Base-by-base conservation (phyloP, 2,329 filamentous ascomycete species). In the Nemania diffusa region DNA sequence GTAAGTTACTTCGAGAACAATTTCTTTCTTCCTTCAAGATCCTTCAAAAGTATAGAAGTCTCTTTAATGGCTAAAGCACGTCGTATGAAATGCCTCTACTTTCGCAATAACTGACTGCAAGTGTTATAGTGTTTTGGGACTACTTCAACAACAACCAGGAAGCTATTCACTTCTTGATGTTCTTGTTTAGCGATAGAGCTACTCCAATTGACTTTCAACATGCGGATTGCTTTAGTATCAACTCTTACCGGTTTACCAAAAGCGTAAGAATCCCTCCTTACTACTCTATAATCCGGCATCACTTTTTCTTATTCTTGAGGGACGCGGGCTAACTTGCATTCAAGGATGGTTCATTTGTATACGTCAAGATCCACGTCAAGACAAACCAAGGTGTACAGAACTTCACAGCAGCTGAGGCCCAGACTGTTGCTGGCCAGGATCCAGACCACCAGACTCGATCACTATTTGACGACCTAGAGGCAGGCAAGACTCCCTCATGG, bases 141-240 rank as follows among this genome's bases (percentile, higher is more conserved):
- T 75, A 73, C 62, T 71, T 73, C 66, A 59, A 71, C 8, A 74
- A 78, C 56, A 85, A 85, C 59, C 82, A 80, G 20, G 83, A 86
- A 73, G 79, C 81, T 2, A 81, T 83, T 0, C 85, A 88, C 72
- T 80, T 79, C 11, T 70, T 87, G 53, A 84, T 88, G 82, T 79
- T 82, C 26, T 75, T 88, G 1, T 87, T 88, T 67, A 79, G 82
- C 32, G 77, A 85, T 37, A 80, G 84, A 1, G 83, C 83, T 8
- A 84, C 82, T 2, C 85, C 85, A 0, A 76, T 78, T 1, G 85
- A 84, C 0, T 68, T 83, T 11, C 78, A 82, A 1, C 75, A 83
- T 65, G 81, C 83, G 15, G 82, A 85, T 68, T 82, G 76, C 7
- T 87, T 81, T 46, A 78, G 80, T 27, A 80, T 79, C 0, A 84